A percentile compares a stretch with the other conserved stretches of the same genome.
Evolutionary conservation across 116 monocot species (phyloP).

Genomic region (Papilionanthe hybrid): DNA sequence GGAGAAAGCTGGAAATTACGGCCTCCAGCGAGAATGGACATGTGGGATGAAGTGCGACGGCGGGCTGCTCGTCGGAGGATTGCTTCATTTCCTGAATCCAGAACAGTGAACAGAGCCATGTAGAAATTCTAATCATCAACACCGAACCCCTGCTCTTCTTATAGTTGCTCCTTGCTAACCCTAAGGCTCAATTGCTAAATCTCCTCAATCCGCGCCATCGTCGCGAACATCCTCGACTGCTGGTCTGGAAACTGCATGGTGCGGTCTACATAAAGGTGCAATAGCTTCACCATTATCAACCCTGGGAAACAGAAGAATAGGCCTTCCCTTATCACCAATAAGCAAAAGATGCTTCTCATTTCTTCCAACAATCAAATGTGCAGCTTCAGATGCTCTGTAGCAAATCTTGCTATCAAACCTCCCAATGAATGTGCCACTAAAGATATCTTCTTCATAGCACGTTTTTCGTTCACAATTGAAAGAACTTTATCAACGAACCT

Average conservation of each 20-base stretch:
- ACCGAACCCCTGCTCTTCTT: background rate
- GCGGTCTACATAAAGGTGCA: conserved; percentile 14
- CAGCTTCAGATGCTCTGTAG: conserved; percentile 28
- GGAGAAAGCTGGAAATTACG: too few species aligned
- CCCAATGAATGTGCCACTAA: conserved; percentile 93
- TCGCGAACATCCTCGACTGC: conserved; percentile 12
- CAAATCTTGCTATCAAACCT: conserved; percentile 86
- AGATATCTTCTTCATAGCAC: conserved; percentile 63
- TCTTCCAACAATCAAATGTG: too few species aligned
- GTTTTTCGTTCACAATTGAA: conserved; percentile 42
- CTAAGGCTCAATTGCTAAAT: conserved; percentile 3
- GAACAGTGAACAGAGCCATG: background rate
- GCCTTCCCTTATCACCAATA: too few species aligned
- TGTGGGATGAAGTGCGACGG: too few species aligned
- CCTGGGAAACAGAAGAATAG: background rate
- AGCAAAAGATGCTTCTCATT: too few species aligned
- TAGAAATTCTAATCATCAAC: background rate
- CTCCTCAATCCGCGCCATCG: conserved; percentile 13
- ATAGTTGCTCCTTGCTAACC: background rate
- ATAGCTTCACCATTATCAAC: conserved; percentile 11
- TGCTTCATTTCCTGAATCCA: too few species aligned
- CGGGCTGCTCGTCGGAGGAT: too few species aligned
- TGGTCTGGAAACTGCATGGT: conserved; percentile 11
- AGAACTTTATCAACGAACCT: conserved; percentile 81
- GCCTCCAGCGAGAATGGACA: too few species aligned